These are phyloP conservation scores for Mucor velutinosus DNA, from an alignment of 371 early-diverging fungal species.

Conservation along the genomic window DNA sequence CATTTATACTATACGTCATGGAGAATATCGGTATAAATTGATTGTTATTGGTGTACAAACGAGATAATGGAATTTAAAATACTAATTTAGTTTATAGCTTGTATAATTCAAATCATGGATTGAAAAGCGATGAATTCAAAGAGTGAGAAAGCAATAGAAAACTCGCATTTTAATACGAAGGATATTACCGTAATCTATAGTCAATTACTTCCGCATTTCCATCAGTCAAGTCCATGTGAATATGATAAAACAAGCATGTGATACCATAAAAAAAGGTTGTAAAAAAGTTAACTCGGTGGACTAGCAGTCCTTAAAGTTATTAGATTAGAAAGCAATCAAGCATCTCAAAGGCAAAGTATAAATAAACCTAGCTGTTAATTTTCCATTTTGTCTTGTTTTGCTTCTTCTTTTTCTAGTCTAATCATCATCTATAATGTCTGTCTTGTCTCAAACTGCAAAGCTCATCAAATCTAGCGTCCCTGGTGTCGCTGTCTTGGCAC, in stretches of 20 bases:
- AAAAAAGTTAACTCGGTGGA: slow-evolving; percentile 11
- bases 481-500: slow-evolving; percentile 38
- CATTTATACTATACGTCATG: slow-evolving; percentile 13
- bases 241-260: slow-evolving; percentile 24
- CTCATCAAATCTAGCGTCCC: slow-evolving; percentile 24
- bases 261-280: slow-evolving; percentile 10
- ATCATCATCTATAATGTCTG: slow-evolving; percentile 4
- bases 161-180: not conserved
- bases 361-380: not conserved
- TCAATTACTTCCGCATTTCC: slow-evolving; percentile 16
- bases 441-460: slow-evolving; percentile 8
- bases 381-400: slow-evolving; percentile 8
- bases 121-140: not conserved
- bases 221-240: slow-evolving; percentile 24
- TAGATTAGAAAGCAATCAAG: slow-evolving; percentile 1
- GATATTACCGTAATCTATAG: slow-evolving; percentile 4
- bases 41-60: slow-evolving; percentile 7
- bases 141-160: slow-evolving; percentile 2
- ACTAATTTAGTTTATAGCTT: slow-evolving; percentile 1
- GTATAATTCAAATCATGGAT: not conserved
- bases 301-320: slow-evolving; percentile 3
- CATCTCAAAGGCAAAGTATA: not conserved
- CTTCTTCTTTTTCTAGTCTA: slow-evolving; percentile 7
- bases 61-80: slow-evolving; percentile 3
- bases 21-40: slow-evolving; percentile 3